Evolutionary conservation across 2,329 filamentous ascomycete genomes (phyloP), one percentile per base, ranked within the genome.

Genomic region (Dothideomycetidae sp.): DNA sequence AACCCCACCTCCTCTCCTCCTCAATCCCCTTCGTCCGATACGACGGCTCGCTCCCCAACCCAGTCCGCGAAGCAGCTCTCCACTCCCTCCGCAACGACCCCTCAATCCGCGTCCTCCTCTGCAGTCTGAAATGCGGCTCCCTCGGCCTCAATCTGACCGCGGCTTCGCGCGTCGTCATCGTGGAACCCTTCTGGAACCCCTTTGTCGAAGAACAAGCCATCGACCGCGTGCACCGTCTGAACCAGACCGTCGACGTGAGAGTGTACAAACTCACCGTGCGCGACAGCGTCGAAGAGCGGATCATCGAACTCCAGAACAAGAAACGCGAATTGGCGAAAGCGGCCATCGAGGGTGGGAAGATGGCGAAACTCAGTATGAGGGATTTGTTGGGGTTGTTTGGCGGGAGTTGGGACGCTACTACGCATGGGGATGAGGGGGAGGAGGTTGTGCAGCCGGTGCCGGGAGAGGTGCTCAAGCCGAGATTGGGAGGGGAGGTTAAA

Each of bases 161-260:
- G 0, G 90, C 90, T 7, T 90, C 81, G 44, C 73, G 90, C 12
- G 90, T 98, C 3, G 77, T 98, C 36, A 93, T 98, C 48, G 68
- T 98, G 30, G 90, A 98, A 58, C 90, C 90, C 0, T 98, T 98
- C 60, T 98, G 90, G 90, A 98, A 98, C 57, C 90, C 48, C 0
- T 98, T 98, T 53, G 84, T 98, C 21, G 90, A 98, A 64, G 90
- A 98, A 57, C 90, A 98, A 66, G 90, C 90, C 33, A 98, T 98
- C 49, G 90, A 98, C 59, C 84, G 90, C 38, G 90, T 98, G 16
- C 90, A 98, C 56, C 84, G 90, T n/a, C 78, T 98, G 37, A 96
- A 93, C 29, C 90, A 98, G 60, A 94, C 84, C 1, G 71, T 88
- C 29, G 86, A 96, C 53, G 90, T 98, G 21, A 75, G 88, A 39